Base-by-base conservation (phyloP, 495 filamentous ascomycete species). In the Aspergillus biplanus region DNA sequence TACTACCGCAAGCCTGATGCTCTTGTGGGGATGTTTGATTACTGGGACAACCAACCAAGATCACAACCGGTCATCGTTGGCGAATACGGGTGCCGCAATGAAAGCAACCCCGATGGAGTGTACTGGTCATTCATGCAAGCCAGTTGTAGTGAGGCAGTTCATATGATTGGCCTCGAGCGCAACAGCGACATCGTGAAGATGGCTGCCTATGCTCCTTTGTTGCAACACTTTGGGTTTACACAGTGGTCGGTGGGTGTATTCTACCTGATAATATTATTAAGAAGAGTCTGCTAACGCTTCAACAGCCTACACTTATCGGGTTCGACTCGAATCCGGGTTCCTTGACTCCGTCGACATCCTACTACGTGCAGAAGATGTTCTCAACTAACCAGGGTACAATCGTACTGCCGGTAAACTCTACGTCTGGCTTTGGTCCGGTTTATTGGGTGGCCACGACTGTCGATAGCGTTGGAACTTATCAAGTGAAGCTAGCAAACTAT, bases 121-220 rank as follows among this genome's bases (percentile, higher is more conserved):
- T 76, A 65, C 58, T 75, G 72, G 76, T 71, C 81, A 56, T 76
- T 68, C 56, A 62, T 89, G 85, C 85, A 82, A 59, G 85, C 83
- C 44, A 80, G 81, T 47, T 84, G 90, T 44, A 81, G 77, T 31
- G 89, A 92, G 66, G 88, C 87, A 3, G 82, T 91, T 33, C 89
- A 85, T 63, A 80, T 89, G 64, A 80, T 92, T 39, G 88, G 86
- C 32, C 80, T 85, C 47, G 89, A 92, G 73, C 78, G 87, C 27
- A 91, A 91, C 69, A 79, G 82, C 5, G 83, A 89, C 65, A 70
- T 83, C 15, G 75, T 86, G 7, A 71, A 81, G 57, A 82, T 84
- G 71, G 81, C 82, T 6, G 78, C 83, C 8, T 84, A 87, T 63
- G 79, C 81, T 7, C 78, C 82, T 0, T 57, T 78, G 46, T 56